phyloP scores from a whole-genome alignment of 257 asterid genomes.

The Solanum sitiens region DNA sequence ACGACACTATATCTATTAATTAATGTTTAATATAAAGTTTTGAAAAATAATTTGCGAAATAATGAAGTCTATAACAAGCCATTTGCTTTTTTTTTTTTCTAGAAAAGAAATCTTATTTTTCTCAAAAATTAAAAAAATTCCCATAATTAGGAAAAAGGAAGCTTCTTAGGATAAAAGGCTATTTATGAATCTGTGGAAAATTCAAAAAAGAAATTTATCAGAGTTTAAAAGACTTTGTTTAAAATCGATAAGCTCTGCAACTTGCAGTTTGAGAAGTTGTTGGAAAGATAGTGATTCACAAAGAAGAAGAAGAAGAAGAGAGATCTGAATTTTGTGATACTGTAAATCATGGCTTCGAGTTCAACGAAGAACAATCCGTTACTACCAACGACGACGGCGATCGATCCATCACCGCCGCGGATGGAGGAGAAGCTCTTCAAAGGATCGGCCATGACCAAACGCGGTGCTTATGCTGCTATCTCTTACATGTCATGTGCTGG shows the following conservation, averaged over 20 bases:
- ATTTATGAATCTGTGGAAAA: not conserved
- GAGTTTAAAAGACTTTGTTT: not conserved
- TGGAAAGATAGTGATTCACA: not conserved
- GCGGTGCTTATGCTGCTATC: constrained; percentile 88
- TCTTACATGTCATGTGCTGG: constrained; percentile 96
- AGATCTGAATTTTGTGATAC: not conserved
- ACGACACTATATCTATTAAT: no score
- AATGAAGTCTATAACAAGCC: not conserved
- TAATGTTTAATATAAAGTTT: no score
- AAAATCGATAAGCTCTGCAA: not conserved
- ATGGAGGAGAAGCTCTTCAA: constrained; percentile 80
- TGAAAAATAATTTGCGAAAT: no score
- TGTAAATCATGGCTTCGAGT: constrained; percentile 7
- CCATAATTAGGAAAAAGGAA: not conserved
- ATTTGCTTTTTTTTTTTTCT: not conserved
- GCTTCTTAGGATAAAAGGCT: not conserved
- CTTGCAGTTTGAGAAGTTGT: not conserved
- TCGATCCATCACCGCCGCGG: constrained; percentile 40
- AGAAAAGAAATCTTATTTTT: not conserved
- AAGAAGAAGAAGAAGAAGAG: not conserved
- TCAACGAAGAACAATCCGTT: constrained; percentile 25
- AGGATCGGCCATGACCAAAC: constrained; percentile 88
- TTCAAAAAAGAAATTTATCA: not conserved
- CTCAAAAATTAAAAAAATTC: not conserved
- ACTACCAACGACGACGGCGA: constrained; percentile 51